These are phyloP conservation scores for Aspergillus puulaauensis DNA, from an alignment of 2,329 filamentous ascomycete genomes.

Conservation along the genomic window DNA sequence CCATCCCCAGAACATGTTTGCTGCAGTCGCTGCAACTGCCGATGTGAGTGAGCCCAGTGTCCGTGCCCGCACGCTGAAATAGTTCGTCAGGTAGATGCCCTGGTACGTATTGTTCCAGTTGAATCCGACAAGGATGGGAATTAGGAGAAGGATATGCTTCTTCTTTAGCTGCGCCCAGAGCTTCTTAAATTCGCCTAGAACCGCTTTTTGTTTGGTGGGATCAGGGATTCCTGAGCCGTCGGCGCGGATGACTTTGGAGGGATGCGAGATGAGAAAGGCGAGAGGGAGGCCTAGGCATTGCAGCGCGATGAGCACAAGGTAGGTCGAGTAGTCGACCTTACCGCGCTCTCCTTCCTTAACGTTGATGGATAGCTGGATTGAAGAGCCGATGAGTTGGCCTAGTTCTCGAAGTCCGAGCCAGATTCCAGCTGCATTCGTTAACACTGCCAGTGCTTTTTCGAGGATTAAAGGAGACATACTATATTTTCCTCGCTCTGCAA, in stretches of 20 bases:
- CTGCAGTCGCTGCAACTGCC: conserved; percentile 1
- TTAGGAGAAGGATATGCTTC: conserved; percentile 4
- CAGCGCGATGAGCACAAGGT: conserved; percentile 1
- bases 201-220: conserved; percentile 1
- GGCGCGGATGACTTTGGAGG: conserved; percentile 6
- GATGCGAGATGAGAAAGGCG: conserved; percentile 1
- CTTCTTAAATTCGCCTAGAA: conserved; percentile 4
- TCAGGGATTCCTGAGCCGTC: conserved; percentile 1
- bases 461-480: neutral
- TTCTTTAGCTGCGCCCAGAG: conserved; percentile 4
- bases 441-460: neutral
- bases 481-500: conserved; percentile 5
- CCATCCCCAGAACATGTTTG: conserved; percentile 11
- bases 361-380: conserved; percentile 7
- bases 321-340: conserved; percentile 6
- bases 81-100: conserved; percentile 9
- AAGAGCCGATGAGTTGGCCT: conserved; percentile 8
- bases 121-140: conserved; percentile 8
- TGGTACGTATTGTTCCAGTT: conserved; percentile 9
- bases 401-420: conserved; percentile 11
- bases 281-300: conserved; percentile 6
- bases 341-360: conserved; percentile 1
- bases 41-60: conserved; percentile 1
- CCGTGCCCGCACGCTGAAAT: conserved; percentile 6
- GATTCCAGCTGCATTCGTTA: conserved; percentile 5